These are phyloP conservation scores for Boletellus dicymbophilus DNA, from an alignment of 1,284 basidiomycete species.

Conservation along the genomic window DNA sequence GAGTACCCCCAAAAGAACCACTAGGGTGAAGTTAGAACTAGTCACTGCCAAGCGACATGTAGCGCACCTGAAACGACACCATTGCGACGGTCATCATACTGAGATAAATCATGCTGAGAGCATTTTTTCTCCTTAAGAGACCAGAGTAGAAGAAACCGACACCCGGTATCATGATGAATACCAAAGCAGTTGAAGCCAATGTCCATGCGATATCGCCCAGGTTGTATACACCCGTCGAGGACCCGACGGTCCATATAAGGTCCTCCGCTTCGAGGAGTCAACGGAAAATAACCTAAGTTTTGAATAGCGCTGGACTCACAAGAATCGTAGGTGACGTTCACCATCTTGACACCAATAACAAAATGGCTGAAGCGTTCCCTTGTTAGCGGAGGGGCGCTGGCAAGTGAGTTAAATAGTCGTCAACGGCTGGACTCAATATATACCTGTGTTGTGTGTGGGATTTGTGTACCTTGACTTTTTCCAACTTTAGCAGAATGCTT, in stretches of 20 bases:
- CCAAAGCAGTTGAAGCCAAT: constrained; percentile 69
- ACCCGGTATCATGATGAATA: constrained; percentile 93
- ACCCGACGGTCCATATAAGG: constrained; percentile 39
- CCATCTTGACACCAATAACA: constrained; percentile 26
- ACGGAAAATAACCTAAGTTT: not conserved
- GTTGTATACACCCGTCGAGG: constrained; percentile 56
- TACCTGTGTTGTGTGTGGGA: constrained; percentile 24
- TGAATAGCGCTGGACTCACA: constrained; percentile 23
- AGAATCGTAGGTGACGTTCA: constrained; percentile 39
- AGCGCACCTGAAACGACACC: constrained; percentile 71
- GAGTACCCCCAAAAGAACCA: constrained; percentile 81
- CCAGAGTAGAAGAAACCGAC: constrained; percentile 93
- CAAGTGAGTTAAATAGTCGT: not conserved
- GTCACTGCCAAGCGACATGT: not conserved
- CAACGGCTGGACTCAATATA: constrained; percentile 19
- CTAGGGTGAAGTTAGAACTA: constrained; percentile 30
- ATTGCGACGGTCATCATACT: constrained; percentile 77
- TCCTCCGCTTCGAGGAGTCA: constrained; percentile 38
- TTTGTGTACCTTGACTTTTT: constrained; percentile 11
- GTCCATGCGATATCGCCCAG: constrained; percentile 84
- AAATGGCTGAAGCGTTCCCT: not conserved
- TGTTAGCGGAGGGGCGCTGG: constrained; percentile 3
- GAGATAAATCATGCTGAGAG: constrained; percentile 90
- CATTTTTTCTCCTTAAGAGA: constrained; percentile 84
- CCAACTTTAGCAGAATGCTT: constrained; percentile 4